Percentiles rank a stretch among this genome's conserved stretches.
Evolutionary conservation across 805 yeast genomes (phyloP).

Genomic region (Ogataea corticis): DNA sequence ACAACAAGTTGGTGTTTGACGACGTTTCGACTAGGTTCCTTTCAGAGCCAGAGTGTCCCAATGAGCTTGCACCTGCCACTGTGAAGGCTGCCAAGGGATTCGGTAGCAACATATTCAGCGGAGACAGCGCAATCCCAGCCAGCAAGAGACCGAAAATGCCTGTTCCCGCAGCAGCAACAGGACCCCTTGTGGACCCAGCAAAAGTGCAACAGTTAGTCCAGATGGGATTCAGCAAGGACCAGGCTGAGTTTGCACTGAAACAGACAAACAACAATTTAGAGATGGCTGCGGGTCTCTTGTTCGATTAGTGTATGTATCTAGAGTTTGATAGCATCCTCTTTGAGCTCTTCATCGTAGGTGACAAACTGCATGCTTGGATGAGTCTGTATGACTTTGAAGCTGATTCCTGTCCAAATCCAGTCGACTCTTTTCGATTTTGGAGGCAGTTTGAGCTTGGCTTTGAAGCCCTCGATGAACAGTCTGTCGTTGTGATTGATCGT

Average conservation of each 20-base stretch:
- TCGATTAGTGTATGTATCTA: constrained; percentile 29
- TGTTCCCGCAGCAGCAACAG: constrained; percentile 18
- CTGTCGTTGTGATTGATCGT: constrained; percentile 82
- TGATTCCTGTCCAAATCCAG: constrained; percentile 70
- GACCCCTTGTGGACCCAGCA: constrained; percentile 24
- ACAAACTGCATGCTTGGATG: constrained; percentile 50
- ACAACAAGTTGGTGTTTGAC: constrained; percentile 68
- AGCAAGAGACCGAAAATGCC: constrained; percentile 25
- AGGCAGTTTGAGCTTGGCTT: constrained; percentile 61
- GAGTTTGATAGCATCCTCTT: constrained; percentile 21
- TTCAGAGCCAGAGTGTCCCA: constrained; percentile 68
- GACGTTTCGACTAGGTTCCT: constrained; percentile 71
- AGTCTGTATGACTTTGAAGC: constrained; percentile 53
- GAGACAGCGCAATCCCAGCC: constrained; percentile 18
- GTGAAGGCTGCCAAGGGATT: constrained; percentile 23
- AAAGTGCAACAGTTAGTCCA: constrained; percentile 49
- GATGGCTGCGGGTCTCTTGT: constrained; percentile 78
- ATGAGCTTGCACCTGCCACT: constrained; percentile 22
- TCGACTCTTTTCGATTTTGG: constrained; percentile 42
- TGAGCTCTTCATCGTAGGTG: constrained; percentile 20
- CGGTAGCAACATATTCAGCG: constrained; percentile 38
- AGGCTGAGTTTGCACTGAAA: constrained; percentile 64
- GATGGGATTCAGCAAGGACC: constrained; percentile 69
- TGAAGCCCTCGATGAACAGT: constrained; percentile 76
- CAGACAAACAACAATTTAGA: constrained; percentile 79